Percentiles rank a stretch among this genome's conserved stretches.
Conservation (phyloP, 31 red algal species). For the Asparagopsis taxiformis region DNA sequence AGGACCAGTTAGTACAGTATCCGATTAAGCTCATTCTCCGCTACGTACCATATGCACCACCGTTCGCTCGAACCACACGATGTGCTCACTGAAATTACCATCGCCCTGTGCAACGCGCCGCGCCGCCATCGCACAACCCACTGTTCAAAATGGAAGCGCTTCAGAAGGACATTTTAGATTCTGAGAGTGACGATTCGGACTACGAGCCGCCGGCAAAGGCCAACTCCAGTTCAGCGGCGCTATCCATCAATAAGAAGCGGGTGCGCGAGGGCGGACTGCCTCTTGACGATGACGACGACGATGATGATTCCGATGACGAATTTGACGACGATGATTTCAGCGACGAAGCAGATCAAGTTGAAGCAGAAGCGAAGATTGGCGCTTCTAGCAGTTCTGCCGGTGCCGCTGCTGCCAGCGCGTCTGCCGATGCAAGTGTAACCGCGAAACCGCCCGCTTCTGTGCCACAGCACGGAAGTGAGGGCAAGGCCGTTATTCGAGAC, state of each 20-base stretch:
- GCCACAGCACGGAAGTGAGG: background rate
- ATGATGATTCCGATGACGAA: slow-evolving; percentile 20
- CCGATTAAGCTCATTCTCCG: too few relatives aligned
- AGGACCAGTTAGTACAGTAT: too few relatives aligned
- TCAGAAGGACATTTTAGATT: background rate
- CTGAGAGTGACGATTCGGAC: slow-evolving; percentile 13
- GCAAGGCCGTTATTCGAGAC: background rate
- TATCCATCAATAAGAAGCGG: background rate
- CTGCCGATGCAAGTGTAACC: background rate
- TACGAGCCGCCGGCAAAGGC: slow-evolving; percentile 14
- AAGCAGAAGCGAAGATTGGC: background rate
- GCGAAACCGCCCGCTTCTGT: background rate
- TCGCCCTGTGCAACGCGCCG: too few relatives aligned
- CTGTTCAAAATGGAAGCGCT: slow-evolving; percentile 2
- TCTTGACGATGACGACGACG: slow-evolving; percentile 16
- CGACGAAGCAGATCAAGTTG: background rate
- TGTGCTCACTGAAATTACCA: too few relatives aligned
- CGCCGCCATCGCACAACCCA: too few relatives aligned
- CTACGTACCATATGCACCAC: too few relatives aligned
- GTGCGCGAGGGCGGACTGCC: background rate
- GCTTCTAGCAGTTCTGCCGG: background rate
- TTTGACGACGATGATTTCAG: too few relatives aligned
- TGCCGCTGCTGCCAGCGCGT: background rate
- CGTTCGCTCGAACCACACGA: too few relatives aligned
- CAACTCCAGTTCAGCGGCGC: background rate